Conservation (phyloP, 495 filamentous ascomycete genomes). For the Hyaloscypha bicolor region DNA sequence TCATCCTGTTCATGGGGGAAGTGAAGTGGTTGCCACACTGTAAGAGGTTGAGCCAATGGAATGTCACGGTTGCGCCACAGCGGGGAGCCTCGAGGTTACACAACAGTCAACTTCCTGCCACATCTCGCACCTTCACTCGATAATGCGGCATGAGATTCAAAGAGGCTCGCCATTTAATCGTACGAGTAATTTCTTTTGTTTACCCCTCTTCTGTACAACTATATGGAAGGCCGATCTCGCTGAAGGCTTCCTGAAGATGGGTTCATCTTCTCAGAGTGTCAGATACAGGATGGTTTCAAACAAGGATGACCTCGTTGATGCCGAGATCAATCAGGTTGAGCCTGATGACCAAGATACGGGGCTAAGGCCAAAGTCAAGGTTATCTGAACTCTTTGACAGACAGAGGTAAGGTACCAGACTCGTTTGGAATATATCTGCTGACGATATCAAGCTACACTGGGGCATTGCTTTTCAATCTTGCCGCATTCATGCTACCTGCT, state of each 20-base stretch:
- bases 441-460: slow-evolving; percentile 46
- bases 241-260: not conserved
- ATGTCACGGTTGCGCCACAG: not conserved
- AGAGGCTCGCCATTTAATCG: not conserved
- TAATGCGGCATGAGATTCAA: not conserved
- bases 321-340: slow-evolving; percentile 5
- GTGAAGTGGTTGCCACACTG: not conserved
- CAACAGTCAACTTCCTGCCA: slow-evolving; percentile 4
- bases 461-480: slow-evolving; percentile 63
- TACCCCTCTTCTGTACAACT: not conserved
- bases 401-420: not conserved
- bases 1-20: no score
- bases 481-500: slow-evolving; percentile 66
- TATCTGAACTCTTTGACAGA: not conserved
- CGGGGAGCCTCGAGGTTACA: slow-evolving; percentile 3
- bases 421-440: not conserved
- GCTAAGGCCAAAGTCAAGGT: not conserved
- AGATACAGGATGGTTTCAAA: slow-evolving; percentile 12
- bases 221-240: not conserved
- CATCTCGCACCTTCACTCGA: not conserved
- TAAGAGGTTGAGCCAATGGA: not conserved
- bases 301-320: slow-evolving; percentile 6
- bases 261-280: not conserved
- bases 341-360: not conserved
- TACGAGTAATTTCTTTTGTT: not conserved